Evolutionary conservation across 768 basidiomycete species (phyloP).

Genomic region (Harrya chromipes): DNA sequence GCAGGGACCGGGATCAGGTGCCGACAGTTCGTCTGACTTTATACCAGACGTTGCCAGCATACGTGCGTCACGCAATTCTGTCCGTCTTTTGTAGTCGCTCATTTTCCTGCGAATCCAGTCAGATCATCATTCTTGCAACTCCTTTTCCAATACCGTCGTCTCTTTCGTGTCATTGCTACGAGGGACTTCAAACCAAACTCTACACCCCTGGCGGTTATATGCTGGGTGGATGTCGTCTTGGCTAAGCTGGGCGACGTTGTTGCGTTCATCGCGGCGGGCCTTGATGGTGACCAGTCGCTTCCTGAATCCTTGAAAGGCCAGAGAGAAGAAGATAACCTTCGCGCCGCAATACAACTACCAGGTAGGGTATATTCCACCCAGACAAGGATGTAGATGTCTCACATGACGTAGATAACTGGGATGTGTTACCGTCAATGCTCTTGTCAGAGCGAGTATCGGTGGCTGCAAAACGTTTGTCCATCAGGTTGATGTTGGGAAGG

Average conservation of each 20-base stretch:
- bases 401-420: constrained; percentile 48
- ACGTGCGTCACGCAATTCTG: constrained; percentile 14
- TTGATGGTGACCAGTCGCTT: constrained; percentile 13
- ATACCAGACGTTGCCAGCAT: constrained; percentile 15
- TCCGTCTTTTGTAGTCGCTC: not conserved
- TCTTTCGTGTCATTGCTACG: constrained; percentile 45
- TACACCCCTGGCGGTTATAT: constrained; percentile 40
- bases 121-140: constrained; percentile 29
- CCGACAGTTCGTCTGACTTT: constrained; percentile 4
- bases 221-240: constrained; percentile 64
- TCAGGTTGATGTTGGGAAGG: constrained; percentile 53
- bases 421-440: constrained; percentile 42
- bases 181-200: constrained; percentile 24
- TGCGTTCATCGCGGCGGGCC: constrained; percentile 30
- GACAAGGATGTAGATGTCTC: constrained; percentile 6
- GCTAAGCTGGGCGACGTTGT: constrained; percentile 46
- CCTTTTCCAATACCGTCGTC: constrained; percentile 52
- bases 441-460: constrained; percentile 52
- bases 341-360: constrained; percentile 68
- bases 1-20: not conserved
- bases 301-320: constrained; percentile 36
- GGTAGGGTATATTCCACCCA: constrained; percentile 34
- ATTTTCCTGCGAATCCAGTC: constrained; percentile 25
- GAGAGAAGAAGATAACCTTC: constrained; percentile 48
- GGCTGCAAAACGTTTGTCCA: constrained; percentile 55